Base-by-base conservation (phyloP, 345 rosid genomes). In the Syzygium aromaticum region DNA sequence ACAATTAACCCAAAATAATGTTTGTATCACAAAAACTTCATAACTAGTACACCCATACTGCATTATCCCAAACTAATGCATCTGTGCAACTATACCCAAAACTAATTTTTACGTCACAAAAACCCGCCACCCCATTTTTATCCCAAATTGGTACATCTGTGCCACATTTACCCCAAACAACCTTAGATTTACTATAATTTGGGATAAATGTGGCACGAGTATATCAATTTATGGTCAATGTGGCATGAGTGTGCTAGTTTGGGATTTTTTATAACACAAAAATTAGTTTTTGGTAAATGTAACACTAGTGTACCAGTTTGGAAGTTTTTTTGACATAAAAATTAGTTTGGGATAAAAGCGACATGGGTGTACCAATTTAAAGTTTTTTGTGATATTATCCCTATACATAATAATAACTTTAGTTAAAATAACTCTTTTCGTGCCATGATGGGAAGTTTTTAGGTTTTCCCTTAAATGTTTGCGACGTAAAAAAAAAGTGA, bases 281-380 rank as follows among this genome's bases (percentile, higher is more conserved):
- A 61, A 6, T 61, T n/a, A 61, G 2, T 61, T 61, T 61, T 5
- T 17, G 17, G 16, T 61, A 61, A 61, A 61, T 61, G 33, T 61
- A 33, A n/a, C 19, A n/a, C 6, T 2, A 3, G 14, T 61, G 3
- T n/a, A 61, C 17, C 7, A 5, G 14, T 61, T 61, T 1, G 0
- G 8, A 8, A 61, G 73, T 61, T 61, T n/a, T 61, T 61, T 11
- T 61, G 17, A 61, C 28, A 61, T 30, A 27, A 61, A 61, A 61
- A 33, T 61, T 61, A 56, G n/a, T 59, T n/a, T 61, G 33, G 73
- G 12, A 16, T 27, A n/a, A 61, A 61, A 61, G 33, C n/a, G 28
- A 12, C 17, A 61, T 3, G 17, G 27, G 27, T 61, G 16, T 61
- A 61, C 17, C 1, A 0, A 0, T 61, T 61, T 61, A 14, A 14